Percentiles rank a stretch among this genome's conserved stretches.
These are phyloP conservation scores for Musa acuminata DNA, from an alignment of 176 grass and related monocot species.

Conservation along the genomic window DNA sequence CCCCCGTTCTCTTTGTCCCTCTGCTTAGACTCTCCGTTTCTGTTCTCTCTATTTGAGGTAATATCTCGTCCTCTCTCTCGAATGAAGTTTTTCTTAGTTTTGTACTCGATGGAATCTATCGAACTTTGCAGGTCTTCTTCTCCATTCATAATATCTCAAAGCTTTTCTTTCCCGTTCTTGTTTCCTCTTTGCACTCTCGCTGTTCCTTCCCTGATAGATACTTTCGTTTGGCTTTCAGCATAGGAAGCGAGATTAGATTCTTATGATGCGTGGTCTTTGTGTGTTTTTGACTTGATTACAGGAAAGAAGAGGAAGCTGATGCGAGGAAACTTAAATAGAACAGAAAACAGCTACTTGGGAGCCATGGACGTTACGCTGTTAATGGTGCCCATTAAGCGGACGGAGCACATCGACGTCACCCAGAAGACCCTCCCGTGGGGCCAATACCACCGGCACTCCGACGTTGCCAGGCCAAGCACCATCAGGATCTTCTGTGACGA, in stretches of 20 bases:
- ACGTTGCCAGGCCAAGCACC: not conserved
- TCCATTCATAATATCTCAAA: not conserved
- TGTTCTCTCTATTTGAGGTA: not conserved
- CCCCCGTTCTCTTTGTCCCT: not conserved
- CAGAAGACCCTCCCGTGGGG: slow-evolving; percentile 7
- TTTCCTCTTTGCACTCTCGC: not conserved
- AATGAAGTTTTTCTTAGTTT: too few relatives aligned
- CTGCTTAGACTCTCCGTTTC: not conserved
- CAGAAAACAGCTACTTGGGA: not conserved
- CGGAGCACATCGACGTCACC: slow-evolving; percentile 68
- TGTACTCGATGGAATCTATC: too few relatives aligned
- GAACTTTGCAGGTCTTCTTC: not conserved
- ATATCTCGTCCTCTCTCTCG: not conserved
- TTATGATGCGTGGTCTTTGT: not conserved
- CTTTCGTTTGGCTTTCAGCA: not conserved
- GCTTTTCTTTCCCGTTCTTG: not conserved
- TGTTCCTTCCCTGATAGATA: too few relatives aligned
- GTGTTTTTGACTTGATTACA: not conserved
- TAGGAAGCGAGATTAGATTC: not conserved
- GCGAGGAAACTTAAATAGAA: not conserved
- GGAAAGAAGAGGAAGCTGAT: not conserved
- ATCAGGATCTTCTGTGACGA: slow-evolving; percentile 71
- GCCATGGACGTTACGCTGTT: slow-evolving; percentile 19
- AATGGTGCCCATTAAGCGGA: slow-evolving; percentile 32
- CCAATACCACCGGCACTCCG: not conserved